Base-by-base conservation (phyloP, 148 eudicot species). In the Rhododendron mucronatum region DNA sequence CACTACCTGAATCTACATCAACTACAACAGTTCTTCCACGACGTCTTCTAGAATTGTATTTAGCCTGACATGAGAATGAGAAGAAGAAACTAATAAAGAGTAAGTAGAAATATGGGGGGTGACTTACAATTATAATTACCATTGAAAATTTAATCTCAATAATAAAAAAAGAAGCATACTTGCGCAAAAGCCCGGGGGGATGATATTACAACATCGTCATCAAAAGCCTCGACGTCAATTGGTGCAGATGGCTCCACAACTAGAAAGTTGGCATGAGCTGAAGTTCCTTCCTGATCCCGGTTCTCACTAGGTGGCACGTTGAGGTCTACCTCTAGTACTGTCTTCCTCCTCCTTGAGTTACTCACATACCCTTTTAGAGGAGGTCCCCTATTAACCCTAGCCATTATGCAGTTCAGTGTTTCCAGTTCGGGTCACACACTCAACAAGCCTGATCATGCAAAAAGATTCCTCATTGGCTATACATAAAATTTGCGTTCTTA, bases 151-250 rank as follows among this genome's bases (percentile, higher is more conserved):
- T 26, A 44, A 11, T 37, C 14, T 55, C 23, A 77, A 89, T 18
- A 3, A 30, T 78, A 74, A 57, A 26, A 51, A 15, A 84, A 30
- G 74, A 76, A 82, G 20, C 78, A 65, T 88, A 95, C 99, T 91
- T 91, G 93, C 18, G 91, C 96, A 92, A 97, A 94, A 83, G 95
- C 93, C 88, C 92, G 90, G 3, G 95, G 95, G 53, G 99, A 93
- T 48, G 95, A 90, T 77, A 97, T 82, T 86, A 93, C 50, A 26
- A 94, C 98, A 87, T 94, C 99, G 84, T 97, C 98, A 83, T 95
- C 99, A 37, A 91, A 33, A 44, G 94, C 89, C 82, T 97, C 99
- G 16, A 94, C 90, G 84, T 97, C 95, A 85, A 97, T 95, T 14
- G 94, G 83, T 81, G 90, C 88, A 63, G 89, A 89, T 85, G 86